These are phyloP conservation scores for Emiliania huxleyi DNA, from an alignment of 78 protist genomes.

Conservation along the genomic window DNA sequence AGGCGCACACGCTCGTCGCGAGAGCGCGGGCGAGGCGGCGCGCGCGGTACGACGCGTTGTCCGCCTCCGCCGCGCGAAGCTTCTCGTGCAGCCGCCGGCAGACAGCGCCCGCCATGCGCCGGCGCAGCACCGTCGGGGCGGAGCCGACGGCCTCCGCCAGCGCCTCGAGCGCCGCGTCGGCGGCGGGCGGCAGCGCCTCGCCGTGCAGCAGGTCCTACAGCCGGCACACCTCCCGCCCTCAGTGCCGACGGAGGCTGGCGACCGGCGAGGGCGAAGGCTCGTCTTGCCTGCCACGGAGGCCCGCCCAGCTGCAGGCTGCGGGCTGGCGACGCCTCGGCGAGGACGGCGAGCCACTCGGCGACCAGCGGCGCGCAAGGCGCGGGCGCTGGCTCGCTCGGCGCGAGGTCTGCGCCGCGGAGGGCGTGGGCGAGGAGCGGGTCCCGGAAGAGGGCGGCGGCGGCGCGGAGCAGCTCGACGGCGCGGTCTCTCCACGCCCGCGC, in stretches of 20 bases:
- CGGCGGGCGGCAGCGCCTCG: background rate
- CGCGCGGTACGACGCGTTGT: background rate
- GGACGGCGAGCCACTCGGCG: background rate
- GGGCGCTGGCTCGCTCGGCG: too few relatives aligned
- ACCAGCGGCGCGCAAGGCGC: too few relatives aligned
- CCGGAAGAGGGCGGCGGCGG: background rate
- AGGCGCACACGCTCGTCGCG: background rate
- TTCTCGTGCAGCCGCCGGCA: background rate
- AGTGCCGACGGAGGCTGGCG: too few relatives aligned
- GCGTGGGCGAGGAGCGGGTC: background rate
- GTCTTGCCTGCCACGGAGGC: background rate
- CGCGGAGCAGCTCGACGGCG: background rate
- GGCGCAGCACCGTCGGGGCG: background rate
- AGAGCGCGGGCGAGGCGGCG: background rate
- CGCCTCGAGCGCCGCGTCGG: background rate
- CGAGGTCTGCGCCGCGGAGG: background rate
- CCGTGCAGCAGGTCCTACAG: background rate
- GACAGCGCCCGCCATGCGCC: background rate
- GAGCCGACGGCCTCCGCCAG: background rate
- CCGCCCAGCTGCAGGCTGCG: background rate
- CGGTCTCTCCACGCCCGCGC: background rate
- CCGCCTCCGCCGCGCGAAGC: background rate
- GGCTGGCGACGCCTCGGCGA: background rate
- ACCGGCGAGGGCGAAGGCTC: background rate
- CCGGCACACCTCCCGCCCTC: too few relatives aligned